Base-by-base conservation (phyloP, 805 yeast genomes). In the Metschnikowia lochheadii region DNA sequence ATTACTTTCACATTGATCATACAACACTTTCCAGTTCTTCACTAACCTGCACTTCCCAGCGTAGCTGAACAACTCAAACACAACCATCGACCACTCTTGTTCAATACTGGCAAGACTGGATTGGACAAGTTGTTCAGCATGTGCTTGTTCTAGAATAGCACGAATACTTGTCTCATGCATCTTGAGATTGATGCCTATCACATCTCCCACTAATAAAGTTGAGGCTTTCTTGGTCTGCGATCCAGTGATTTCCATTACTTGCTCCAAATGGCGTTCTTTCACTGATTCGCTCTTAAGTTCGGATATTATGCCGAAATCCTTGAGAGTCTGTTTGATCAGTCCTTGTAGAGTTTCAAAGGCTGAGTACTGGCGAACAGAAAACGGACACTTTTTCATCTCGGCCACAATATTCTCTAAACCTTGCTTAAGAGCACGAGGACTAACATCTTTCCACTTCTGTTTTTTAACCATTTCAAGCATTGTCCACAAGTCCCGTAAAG, bases 41-140 rank as follows among this genome's bases (percentile, higher is more conserved):
- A 91, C 79, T 33, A 89, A 69, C 2, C 79, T 65, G 51, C 79
- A 71, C 29, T 79, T 77, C 31, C 76, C 73, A 44, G 75, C 74
- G 61, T 78, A 85, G 26, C 74, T 72, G 56, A 80, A 81, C 7
- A 77, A 67, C 10, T 80, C 84, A 50, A 88, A 80, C 0, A 74
- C 61, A 5, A 74, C 67, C 0, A 56, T 55, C 0, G 67, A 54
- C 97, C 97, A 91, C 3, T 68, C 75, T 0, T 63, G 65, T 46
- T 74, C 73, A 13, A 90, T 79, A 2, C 66, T 59, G 1, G 56
- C 57, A 6, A 92, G 61, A 4, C 83, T 78, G 10, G 76, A 79
- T 47, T 85, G 87, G 2, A 92, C 68, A 0, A 79, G 71, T 51
- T 78, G 73, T 61, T 92, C 97, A 2, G 88, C 85, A 52, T 79